Conservation (phyloP, 192 early-diverging fungal species). For the Haplosporangium gracile region DNA sequence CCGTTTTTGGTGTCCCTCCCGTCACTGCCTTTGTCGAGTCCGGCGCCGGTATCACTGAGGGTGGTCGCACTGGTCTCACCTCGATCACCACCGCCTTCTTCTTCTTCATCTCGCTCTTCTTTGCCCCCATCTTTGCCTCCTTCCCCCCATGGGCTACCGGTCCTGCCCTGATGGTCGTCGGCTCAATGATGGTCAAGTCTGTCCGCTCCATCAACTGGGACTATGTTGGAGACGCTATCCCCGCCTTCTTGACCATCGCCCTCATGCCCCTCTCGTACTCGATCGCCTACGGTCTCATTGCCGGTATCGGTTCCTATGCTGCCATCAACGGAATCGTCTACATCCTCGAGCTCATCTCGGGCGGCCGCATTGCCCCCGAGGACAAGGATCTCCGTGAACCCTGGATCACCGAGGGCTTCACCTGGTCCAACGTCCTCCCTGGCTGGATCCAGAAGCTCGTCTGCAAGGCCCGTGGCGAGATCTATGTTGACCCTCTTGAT, state of each 20-base stretch:
- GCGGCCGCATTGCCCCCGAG: constrained; percentile 66
- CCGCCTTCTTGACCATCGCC: constrained; percentile 83
- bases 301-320: constrained; percentile 79
- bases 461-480: constrained; percentile 39
- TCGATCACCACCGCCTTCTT: constrained; percentile 73
- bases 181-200: constrained; percentile 83
- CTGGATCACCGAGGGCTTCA: constrained; percentile 44
- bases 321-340: constrained; percentile 76
- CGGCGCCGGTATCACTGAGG: constrained; percentile 86
- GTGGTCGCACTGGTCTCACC: constrained; percentile 86
- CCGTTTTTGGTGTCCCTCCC: constrained; percentile 80
- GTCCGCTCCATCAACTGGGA: constrained; percentile 87
- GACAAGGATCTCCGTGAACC: constrained; percentile 46
- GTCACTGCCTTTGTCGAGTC: constrained; percentile 88
- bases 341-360: constrained; percentile 66
- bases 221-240: constrained; percentile 83
- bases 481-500: constrained; percentile 47
- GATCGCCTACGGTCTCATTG: constrained; percentile 87
- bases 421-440: constrained; percentile 35
- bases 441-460: constrained; percentile 41
- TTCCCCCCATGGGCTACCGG: constrained; percentile 92
- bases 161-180: constrained; percentile 84
- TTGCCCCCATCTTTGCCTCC: constrained; percentile 89
- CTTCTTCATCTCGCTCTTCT: constrained; percentile 86
- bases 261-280: constrained; percentile 88